Evolutionary conservation across 345 rosid species (phyloP), one percentile per base, ranked within the genome.

Genomic region (Eucalyptus pauciflora): DNA sequence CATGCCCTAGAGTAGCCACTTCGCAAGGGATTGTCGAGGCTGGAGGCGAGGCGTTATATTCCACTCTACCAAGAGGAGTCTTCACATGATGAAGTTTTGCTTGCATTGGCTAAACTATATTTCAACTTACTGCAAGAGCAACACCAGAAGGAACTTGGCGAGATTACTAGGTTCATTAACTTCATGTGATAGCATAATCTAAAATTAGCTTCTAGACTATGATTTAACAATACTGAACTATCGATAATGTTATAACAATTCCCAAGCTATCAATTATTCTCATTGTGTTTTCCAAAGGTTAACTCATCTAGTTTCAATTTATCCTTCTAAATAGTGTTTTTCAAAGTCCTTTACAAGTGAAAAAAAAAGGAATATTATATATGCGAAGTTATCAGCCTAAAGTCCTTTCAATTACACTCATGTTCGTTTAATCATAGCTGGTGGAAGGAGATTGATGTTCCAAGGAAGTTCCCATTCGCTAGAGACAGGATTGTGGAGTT

Each of bases 401-500:
- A 67, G 6, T n/a, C 8, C 22, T 67, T 31, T 67, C 6, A 67
- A 2, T 31, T n/a, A 15, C 6, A 1, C 22, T 67, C 18, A 31
- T 45, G 20, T 10, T 25, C 9, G 3, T 25, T 85, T 46, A 25
- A 80, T 50, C 51, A 50, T 50, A 88, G 91, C 49, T 90, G 92
- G 91, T 91, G 91, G 92, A 88, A 90, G 67, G 90, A 76, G 20
- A 56, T 89, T 43, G 89, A 88, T 54, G 41, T 91, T 20, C 18
- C 25, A 31, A 51, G 56, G 14, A 90, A 87, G 51, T 76, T 92
- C 27, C 90, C 89, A 4, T 92, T 64, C 43, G 92, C 89, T 10
- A 71, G 90, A 86, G 90, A 90, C 13, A 87, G 89, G 49, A 29
- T 89, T 13, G 91, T 88, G 33, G 91, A 90, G 86, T 41, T 43